Percentiles rank a stretch among this genome's conserved stretches.
phyloP scores from a whole-genome alignment of 495 filamentous ascomycete genomes.

The Darksidea phi region DNA sequence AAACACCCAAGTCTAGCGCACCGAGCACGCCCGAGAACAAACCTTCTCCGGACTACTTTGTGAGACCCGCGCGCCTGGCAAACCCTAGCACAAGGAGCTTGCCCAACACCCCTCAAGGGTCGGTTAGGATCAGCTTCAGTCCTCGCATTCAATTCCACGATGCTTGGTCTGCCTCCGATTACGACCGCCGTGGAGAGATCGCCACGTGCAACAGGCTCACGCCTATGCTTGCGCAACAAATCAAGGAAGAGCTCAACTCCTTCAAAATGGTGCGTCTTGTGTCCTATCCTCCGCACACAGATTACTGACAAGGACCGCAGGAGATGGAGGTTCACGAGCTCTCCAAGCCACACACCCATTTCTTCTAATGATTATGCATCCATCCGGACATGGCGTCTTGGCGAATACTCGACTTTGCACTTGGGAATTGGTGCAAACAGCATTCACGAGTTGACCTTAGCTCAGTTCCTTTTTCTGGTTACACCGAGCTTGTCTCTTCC shows the following conservation, averaged over 20 bases:
- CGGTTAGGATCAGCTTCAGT: slow-evolving; percentile 81
- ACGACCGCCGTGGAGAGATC: slow-evolving; percentile 93
- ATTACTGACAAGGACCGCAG: slow-evolving; percentile 50
- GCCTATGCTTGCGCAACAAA: slow-evolving; percentile 95
- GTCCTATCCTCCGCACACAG: background rate
- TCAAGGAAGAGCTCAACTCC: slow-evolving; percentile 98
- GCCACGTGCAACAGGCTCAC: slow-evolving; percentile 97
- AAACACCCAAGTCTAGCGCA: slow-evolving; percentile 77
- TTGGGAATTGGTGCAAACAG: slow-evolving; percentile 32
- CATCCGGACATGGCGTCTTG: slow-evolving; percentile 36
- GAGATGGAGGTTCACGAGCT: slow-evolving; percentile 99
- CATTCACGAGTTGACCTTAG: slow-evolving; percentile 32
- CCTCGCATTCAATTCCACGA: slow-evolving; percentile 93
- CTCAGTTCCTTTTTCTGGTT: slow-evolving; percentile 36
- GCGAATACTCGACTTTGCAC: slow-evolving; percentile 25
- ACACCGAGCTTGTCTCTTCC: slow-evolving; percentile 32
- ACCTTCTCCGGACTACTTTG: slow-evolving; percentile 66
- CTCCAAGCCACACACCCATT: slow-evolving; percentile 99
- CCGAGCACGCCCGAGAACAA: slow-evolving; percentile 82
- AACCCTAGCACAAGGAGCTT: slow-evolving; percentile 68
- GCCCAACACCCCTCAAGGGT: slow-evolving; percentile 68
- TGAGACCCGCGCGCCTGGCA: slow-evolving; percentile 64
- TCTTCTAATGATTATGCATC: slow-evolving; percentile 64
- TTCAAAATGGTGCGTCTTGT: slow-evolving; percentile 87
- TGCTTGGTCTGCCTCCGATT: slow-evolving; percentile 92